Evolutionary conservation across 1,284 basidiomycete species (phyloP), one percentile per base, ranked within the genome.

Genomic region (Sanghuangporus weigelae): DNA sequence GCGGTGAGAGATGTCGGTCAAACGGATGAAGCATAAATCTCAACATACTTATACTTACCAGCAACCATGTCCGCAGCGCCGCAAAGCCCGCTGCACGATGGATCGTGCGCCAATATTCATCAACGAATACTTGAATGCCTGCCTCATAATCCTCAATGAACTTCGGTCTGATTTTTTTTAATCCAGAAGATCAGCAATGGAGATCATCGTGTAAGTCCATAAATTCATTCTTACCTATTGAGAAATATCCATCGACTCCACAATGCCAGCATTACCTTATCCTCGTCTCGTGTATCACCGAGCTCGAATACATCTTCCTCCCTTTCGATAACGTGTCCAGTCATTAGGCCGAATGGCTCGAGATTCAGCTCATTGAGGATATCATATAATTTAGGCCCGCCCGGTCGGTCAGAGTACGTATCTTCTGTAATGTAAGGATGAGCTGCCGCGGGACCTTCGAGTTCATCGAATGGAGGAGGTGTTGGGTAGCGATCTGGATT

Each of bases 161-260:
- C 19, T 63, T 69, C 40, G 77, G 75, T 59, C 84, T 87, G 49
- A 7, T 49, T 51, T 21, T 19, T 16, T 38, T 21, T 2, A 3
- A 31, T 50, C 11, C 10, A 50, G 14, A 48, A 35, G 23, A 31
- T 59, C 21, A 65, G 21, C 31, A 19, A 54, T 21, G 55, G 53
- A 59, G 21, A 11, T 11, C 26, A 46, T n/a, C 36, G 48, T 35
- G 19, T 10, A 11, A 2, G 16, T 6, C 16, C 42, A 14, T 19
- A 23, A 3, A 61, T 77, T 65, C 61, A 87, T n/a, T 7, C 16
- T 14, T 46, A 46, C 88, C 84, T 73, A 68, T 89, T 81, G 40
- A 86, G 72, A 58, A 85, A 73, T 2, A 90, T 87, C 89, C 88
- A 92, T 62, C 90, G 72, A 21, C 77, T 81, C 90, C 89, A 91